These are phyloP conservation scores for Curvularia lunata DNA, from an alignment of 2,329 filamentous ascomycete species.

Conservation along the genomic window DNA sequence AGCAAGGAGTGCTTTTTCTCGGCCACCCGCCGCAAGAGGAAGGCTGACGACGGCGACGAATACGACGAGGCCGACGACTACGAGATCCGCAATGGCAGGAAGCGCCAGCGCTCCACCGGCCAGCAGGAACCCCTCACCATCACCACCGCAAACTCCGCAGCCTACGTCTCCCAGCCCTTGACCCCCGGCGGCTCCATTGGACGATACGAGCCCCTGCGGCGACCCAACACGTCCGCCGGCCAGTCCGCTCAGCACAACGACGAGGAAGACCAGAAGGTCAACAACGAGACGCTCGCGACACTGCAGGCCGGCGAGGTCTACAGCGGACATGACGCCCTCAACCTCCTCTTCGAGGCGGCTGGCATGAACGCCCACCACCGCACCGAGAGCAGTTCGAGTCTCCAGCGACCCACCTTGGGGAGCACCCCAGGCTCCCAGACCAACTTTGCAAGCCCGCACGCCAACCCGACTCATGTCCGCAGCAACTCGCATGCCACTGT, in stretches of 20 bases:
- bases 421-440: slow-evolving; percentile 48
- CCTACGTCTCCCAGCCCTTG: slow-evolving; percentile 60
- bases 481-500: slow-evolving; percentile 31
- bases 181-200: slow-evolving; percentile 71
- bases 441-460: slow-evolving; percentile 45
- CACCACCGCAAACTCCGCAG: slow-evolving; percentile 25
- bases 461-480: slow-evolving; percentile 31
- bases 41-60: slow-evolving; percentile 61
- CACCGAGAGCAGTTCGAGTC: slow-evolving; percentile 53
- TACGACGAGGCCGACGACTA: slow-evolving; percentile 63
- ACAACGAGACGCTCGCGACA: slow-evolving; percentile 65
- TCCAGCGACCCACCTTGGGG: slow-evolving; percentile 44
- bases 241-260: slow-evolving; percentile 38
- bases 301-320: slow-evolving; percentile 74
- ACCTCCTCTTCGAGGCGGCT: slow-evolving; percentile 87
- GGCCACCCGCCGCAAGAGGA: slow-evolving; percentile 89
- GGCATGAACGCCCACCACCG: slow-evolving; percentile 57
- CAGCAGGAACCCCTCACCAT: slow-evolving; percentile 44
- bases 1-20: slow-evolving; percentile 98
- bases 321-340: slow-evolving; percentile 89
- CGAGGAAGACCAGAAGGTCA: slow-evolving; percentile 64
- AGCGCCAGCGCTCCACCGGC: slow-evolving; percentile 63
- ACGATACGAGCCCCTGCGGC: slow-evolving; percentile 68
- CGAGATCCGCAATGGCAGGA: slow-evolving; percentile 74
- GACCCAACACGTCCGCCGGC: slow-evolving; percentile 57